Evolutionary conservation across 2,329 filamentous ascomycete species (phyloP), one percentile per base, ranked within the genome.

Genomic region (Cladophialophora immunda): DNA sequence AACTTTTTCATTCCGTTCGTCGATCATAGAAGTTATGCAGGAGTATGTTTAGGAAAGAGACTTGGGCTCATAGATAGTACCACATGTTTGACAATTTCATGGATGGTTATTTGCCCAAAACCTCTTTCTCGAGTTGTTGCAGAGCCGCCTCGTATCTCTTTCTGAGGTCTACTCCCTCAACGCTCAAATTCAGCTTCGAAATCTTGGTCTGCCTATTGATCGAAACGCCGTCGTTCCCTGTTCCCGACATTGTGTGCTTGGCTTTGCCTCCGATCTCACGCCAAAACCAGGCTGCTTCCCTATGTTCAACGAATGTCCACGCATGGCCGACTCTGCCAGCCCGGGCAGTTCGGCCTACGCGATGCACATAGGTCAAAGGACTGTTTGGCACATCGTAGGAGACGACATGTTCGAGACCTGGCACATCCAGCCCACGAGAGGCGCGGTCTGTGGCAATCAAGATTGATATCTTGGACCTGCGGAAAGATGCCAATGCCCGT

Each of bases 301-400:
- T 86, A 73, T 93, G 90, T 3, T 89, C 90, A 57, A 97, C 89
- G 13, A 99, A 81, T 0, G 93, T 97, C 92, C 93, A 97, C 0
- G 94, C 62, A 88, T 87, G 1, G 75, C 95, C 95, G 62, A 84
- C 85, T 55, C 93, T 87, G 0, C 95, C 95, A 0, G 95, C 95
- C 86, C 95, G 89, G 5, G 95, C 95, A 11, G 95, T 99, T 80
- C 95, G 90, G 77, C 95, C 95, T 58, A 97, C 94, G 13, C 95
- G 89, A 81, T 99, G 95, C 72, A 99, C 95, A 78, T 99, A 99
- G 79, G 97, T 94, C 78, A 97, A 93, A 3, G 94, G 92, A 76
- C 97, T 93, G 29, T 94, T 89, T 0, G 95, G 95, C 0, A 98
- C 88, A 77, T 99, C 95, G 79, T 94, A 99, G 79, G 98, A 98